Conservation (phyloP, 139 green algal genomes). For the Volvox africanus region DNA sequence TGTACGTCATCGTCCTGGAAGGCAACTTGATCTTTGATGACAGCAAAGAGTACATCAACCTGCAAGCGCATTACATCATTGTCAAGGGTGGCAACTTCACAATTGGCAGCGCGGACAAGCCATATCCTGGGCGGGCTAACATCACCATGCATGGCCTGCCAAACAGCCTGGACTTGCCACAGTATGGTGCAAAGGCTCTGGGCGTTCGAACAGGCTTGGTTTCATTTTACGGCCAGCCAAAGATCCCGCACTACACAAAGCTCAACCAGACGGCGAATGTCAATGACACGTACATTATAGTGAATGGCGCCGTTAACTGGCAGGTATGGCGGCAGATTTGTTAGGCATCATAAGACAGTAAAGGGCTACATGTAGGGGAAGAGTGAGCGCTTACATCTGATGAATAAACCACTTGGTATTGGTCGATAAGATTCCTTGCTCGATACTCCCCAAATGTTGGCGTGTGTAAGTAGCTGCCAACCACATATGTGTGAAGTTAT, state of each 20-base stretch:
- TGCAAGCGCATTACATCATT: constrained; percentile 73
- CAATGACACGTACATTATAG: constrained; percentile 56
- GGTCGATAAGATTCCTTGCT: too few relatives aligned
- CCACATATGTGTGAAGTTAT: too few relatives aligned
- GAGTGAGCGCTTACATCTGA: too few relatives aligned
- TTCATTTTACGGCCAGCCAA: constrained; percentile 67
- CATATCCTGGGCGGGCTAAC: constrained; percentile 59
- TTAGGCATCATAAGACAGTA: not conserved
- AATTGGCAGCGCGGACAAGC: constrained; percentile 56
- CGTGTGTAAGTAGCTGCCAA: too few relatives aligned
- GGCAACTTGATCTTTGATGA: constrained; percentile 73
- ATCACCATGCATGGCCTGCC: constrained; percentile 78
- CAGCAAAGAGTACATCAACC: constrained; percentile 28
- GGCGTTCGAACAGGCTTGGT: constrained; percentile 70
- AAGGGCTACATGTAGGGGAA: too few relatives aligned
- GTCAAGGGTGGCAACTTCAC: constrained; percentile 68
- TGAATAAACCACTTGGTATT: too few relatives aligned
- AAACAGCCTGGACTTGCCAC: constrained; percentile 66
- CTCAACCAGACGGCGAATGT: constrained; percentile 53
- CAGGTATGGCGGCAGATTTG: not conserved
- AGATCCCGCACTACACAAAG: constrained; percentile 73
- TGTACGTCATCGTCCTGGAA: constrained; percentile 67
- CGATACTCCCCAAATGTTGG: too few relatives aligned
- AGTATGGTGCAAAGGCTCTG: constrained; percentile 78
- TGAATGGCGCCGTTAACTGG: constrained; percentile 64